Evolutionary conservation across 2,329 filamentous ascomycete species (phyloP).

Genomic region (Colletotrichum sp.): DNA sequence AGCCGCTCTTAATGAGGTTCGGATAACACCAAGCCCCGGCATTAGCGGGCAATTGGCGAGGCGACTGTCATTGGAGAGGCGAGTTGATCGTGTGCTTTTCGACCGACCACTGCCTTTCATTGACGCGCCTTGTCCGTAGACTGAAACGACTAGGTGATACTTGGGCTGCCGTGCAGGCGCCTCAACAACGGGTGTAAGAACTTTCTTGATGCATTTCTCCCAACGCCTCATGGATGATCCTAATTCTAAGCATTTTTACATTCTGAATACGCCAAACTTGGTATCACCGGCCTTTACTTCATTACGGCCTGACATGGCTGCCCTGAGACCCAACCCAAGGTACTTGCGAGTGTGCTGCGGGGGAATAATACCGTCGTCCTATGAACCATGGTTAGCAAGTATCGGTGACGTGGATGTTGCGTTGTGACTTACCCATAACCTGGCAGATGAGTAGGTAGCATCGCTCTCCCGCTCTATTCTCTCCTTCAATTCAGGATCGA

Average conservation of each 20-base stretch:
- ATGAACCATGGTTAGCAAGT: constrained; percentile 8
- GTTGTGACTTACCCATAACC: constrained; percentile 74
- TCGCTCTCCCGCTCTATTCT: constrained; percentile 92
- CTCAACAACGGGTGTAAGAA: not conserved
- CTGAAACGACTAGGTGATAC: not conserved
- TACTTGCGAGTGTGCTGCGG: constrained; percentile 77
- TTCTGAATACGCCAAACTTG: constrained; percentile 82
- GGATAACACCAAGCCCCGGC: not conserved
- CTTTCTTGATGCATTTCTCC: not conserved
- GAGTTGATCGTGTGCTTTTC: not conserved
- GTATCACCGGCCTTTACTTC: constrained; percentile 65
- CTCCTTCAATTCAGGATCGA: constrained; percentile 79
- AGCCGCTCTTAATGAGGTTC: not conserved
- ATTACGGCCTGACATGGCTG: constrained; percentile 72
- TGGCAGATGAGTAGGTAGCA: constrained; percentile 84
- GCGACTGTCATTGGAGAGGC: not conserved
- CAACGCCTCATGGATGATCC: not conserved
- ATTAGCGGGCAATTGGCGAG: not conserved
- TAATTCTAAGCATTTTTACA: constrained; percentile 54
- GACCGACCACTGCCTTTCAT: not conserved
- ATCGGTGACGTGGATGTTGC: constrained; percentile 2
- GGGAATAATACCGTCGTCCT: constrained; percentile 81
- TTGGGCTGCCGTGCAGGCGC: not conserved
- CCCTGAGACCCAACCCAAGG: constrained; percentile 73
- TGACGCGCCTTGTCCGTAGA: not conserved